Base-by-base conservation (phyloP, 345 rosid species). In the Turnera subulata region DNA sequence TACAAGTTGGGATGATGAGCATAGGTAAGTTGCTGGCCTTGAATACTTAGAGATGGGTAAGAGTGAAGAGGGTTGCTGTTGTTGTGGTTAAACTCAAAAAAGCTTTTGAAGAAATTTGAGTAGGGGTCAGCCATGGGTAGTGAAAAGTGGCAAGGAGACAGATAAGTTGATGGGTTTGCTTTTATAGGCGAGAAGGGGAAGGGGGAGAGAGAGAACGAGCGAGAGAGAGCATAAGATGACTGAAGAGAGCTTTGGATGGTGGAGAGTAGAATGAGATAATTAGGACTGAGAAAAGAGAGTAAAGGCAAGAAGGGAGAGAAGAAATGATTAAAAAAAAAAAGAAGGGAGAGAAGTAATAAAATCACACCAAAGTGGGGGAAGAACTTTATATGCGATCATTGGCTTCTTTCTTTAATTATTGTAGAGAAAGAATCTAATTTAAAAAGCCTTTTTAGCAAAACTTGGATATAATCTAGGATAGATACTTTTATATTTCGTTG, bases 41-140 rank as follows among this genome's bases (percentile, higher is more conserved):
- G 60, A 16, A 42, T 42, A 21, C 23, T 47, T 35, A 32, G 39
- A 50, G 63, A 19, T 19, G 59, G 51, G 57, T 21, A 49, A 35
- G 70, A 76, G 53, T 68, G 78, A 68, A 65, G 72, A 60, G 81
- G 71, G 67, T 72, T 75, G 67, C n/a, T 19, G 17, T 6, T 50
- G 32, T 73, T 73, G 69, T 52, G 37, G n/a, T 38, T 60, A 55
- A 76, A 67, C 63, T 80, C 80, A 70, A 80, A 70, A 79, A 76
- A 83, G 19, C 74, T 72, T 12, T 78, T 47, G 75, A 81, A 81
- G 84, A 76, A 79, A 70, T 83, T 83, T 53, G 93, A 82, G 82
- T 62, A 80, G 63, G 97, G 93, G 78, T 87, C 96, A 59, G 82
- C 84, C 97, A 91, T 91, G 80, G 79, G 68, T 60, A 53, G 42